These are phyloP conservation scores for Blakeslea trispora DNA, from an alignment of 371 early-diverging fungal genomes.

Conservation along the genomic window DNA sequence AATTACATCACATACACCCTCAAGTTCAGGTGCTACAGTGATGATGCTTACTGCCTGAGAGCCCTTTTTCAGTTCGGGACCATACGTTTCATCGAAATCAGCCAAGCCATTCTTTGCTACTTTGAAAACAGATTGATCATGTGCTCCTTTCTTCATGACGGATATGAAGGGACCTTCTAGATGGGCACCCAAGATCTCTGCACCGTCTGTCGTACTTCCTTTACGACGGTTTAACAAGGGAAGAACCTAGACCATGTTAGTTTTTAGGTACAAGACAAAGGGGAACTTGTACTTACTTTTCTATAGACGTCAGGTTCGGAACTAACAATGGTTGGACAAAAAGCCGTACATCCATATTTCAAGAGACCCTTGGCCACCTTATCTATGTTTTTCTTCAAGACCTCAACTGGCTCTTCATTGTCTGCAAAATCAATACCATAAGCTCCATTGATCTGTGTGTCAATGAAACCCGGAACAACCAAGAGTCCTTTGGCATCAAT, in stretches of 20 bases:
- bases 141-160: slow-evolving; percentile 70
- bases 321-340: slow-evolving; percentile 84
- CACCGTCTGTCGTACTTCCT: slow-evolving; percentile 72
- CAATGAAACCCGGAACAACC: slow-evolving; percentile 81
- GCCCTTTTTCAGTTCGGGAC: slow-evolving; percentile 52
- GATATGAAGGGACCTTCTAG: slow-evolving; percentile 86
- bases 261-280: background rate
- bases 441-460: slow-evolving; percentile 85
- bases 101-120: slow-evolving; percentile 65
- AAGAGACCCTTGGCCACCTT: slow-evolving; percentile 77
- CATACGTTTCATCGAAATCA: slow-evolving; percentile 77
- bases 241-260: slow-evolving; percentile 45
- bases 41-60: slow-evolving; percentile 66
- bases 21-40: slow-evolving; percentile 84
- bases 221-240: slow-evolving; percentile 68
- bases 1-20: slow-evolving; percentile 73
- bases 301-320: slow-evolving; percentile 74
- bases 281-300: slow-evolving; percentile 58
- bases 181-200: slow-evolving; percentile 84
- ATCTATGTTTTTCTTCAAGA: slow-evolving; percentile 53
- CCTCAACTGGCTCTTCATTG: slow-evolving; percentile 42
- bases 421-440: slow-evolving; percentile 86
- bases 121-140: slow-evolving; percentile 69
- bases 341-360: slow-evolving; percentile 79
- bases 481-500: slow-evolving; percentile 77